Evolutionary conservation across 352 stramenopile species (phyloP).

Genomic region (Hyaloperonospora brassicae): DNA sequence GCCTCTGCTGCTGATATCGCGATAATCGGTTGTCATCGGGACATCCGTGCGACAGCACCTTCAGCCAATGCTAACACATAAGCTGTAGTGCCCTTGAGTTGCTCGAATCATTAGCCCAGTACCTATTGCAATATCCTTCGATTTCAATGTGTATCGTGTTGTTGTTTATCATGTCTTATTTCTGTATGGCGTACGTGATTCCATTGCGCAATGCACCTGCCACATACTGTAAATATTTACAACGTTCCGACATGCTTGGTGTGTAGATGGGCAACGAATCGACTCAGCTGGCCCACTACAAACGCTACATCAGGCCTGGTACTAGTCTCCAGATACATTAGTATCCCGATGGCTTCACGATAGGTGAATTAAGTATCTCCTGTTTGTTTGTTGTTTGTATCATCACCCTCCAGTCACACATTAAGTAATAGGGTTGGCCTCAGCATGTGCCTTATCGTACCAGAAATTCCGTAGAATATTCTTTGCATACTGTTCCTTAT

Average conservation of each 20-base stretch:
- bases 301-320: constrained; percentile 21
- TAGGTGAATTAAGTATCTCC: constrained; percentile 8
- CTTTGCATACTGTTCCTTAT: not conserved
- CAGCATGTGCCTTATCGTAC: constrained; percentile 2
- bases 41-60: not conserved
- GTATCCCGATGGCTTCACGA: constrained; percentile 11
- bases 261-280: too few relatives aligned
- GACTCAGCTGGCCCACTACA: constrained; percentile 19
- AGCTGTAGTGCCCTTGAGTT: not conserved
- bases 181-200: constrained; percentile 3
- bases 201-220: not conserved
- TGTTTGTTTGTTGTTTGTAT: too few relatives aligned
- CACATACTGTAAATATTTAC: constrained; percentile 4
- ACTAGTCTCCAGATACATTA: constrained; percentile 26
- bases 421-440: constrained; percentile 7
- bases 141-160: not conserved
- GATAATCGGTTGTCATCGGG: not conserved
- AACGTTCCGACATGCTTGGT: constrained; percentile 3
- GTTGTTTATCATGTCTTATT: not conserved
- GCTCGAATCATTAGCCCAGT: not conserved
- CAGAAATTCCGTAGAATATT: not conserved
- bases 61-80: not conserved
- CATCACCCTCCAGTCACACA: constrained; percentile 1
- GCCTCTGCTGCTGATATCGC: not conserved
- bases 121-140: not conserved